Percentiles rank a stretch among this genome's conserved stretches.
These are phyloP conservation scores for Vanrija humicola DNA, from an alignment of 1,284 basidiomycete genomes.

Conservation along the genomic window DNA sequence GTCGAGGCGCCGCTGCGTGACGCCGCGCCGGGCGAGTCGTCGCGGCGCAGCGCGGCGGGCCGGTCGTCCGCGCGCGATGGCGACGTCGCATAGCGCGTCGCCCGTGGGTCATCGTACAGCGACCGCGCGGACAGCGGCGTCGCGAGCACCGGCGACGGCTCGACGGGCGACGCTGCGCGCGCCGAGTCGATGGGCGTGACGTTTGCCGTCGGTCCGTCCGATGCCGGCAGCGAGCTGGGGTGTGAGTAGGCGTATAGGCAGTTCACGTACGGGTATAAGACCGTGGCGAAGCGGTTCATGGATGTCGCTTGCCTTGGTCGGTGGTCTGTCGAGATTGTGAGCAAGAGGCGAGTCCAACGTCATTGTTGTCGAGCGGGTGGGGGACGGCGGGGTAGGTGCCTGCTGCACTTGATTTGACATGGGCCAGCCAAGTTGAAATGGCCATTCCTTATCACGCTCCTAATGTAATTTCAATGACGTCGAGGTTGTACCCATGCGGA, in stretches of 20 bases:
- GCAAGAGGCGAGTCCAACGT: no score
- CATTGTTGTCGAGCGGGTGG: no score
- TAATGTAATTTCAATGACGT: no score
- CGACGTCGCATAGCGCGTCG: constrained; percentile 19
- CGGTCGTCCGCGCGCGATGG: not conserved
- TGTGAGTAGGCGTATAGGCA: constrained; percentile 1
- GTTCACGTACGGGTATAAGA: constrained; percentile 24
- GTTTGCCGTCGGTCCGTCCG: not conserved
- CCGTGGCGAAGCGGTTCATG: constrained; percentile 30
- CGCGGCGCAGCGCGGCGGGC: not conserved
- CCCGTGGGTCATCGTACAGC: constrained; percentile 42
- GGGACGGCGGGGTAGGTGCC: no score
- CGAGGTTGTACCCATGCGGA: no score
- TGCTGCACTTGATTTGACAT: no score
- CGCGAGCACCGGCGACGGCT: constrained; percentile 2
- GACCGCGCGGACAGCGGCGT: constrained; percentile 2
- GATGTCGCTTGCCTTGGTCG: not conserved
- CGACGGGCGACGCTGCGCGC: not conserved
- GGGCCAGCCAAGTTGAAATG: no score
- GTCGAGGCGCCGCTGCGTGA: not conserved
- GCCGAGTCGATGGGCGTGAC: constrained; percentile 1
- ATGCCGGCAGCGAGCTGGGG: not conserved
- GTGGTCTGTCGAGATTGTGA: no score
- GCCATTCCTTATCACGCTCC: no score
- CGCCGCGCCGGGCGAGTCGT: not conserved